Conservation (phyloP, 768 basidiomycete species). For the Dioszegia hungarica region DNA sequence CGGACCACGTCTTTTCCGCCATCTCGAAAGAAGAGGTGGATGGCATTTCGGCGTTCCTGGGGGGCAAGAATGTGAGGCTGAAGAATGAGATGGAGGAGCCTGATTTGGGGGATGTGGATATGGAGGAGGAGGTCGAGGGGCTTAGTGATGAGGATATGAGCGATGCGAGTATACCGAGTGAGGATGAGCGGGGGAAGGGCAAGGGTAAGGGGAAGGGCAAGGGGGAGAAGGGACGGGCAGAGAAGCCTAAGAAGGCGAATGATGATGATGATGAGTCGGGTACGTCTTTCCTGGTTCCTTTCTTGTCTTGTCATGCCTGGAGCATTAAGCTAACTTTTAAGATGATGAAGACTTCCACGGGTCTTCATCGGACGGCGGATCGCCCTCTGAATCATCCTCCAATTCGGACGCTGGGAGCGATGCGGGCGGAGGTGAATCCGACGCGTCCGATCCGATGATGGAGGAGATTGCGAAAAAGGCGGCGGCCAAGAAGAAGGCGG, state of each 20-base stretch:
- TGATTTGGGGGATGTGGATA: conserved; percentile 54
- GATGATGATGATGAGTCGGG: conserved; percentile 52
- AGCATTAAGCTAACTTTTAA: conserved; percentile 9
- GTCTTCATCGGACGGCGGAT: conserved; percentile 79
- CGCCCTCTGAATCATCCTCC: conserved; percentile 68
- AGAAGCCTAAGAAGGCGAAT: conserved; percentile 38
- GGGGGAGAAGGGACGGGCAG: conserved; percentile 8
- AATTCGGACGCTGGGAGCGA: conserved; percentile 56
- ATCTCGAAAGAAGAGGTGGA: conserved; percentile 95
- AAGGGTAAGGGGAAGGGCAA: conserved; percentile 55
- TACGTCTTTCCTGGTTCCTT: conserved; percentile 7
- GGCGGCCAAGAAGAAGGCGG: conserved; percentile 13
- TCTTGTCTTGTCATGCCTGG: conserved; percentile 1
- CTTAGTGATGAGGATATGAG: conserved; percentile 50
- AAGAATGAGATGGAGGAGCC: conserved; percentile 96
- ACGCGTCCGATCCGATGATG: conserved; percentile 39
- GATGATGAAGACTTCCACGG: conserved; percentile 89
- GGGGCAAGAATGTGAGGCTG: conserved; percentile 83
- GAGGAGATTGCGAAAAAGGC: conserved; percentile 49
- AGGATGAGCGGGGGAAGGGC: conserved; percentile 67
- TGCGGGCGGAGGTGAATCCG: conserved; percentile 23
- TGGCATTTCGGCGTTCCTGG: conserved; percentile 74
- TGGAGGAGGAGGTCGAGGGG: conserved; percentile 57
- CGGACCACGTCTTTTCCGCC: conserved; percentile 83
- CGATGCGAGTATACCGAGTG: conserved; percentile 50